Evolutionary conservation across 345 rosid species (phyloP), one percentile per base, ranked within the genome.

Genomic region (Barbarea vulgaris): DNA sequence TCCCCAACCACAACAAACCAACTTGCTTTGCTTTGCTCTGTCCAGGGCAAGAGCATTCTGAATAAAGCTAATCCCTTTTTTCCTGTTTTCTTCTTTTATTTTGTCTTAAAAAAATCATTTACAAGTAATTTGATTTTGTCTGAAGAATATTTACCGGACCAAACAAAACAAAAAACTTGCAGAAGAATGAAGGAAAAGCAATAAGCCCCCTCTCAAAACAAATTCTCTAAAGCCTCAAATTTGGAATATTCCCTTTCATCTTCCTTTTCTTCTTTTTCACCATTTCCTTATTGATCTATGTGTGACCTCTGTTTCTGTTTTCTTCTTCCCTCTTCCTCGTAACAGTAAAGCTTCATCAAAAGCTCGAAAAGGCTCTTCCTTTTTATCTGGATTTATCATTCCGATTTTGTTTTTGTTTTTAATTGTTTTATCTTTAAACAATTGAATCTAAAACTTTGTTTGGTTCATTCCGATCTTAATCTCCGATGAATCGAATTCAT

Each of bases 1-100:
- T 80, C 81, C 78, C 76, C 67, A 76, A 69, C 69, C 81, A 80
- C 75, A 84, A 80, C 79, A 79, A 74, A 72, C 84, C 77, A 75
- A 81, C 77, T 72, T 57, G 81, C 73, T 72, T 65, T 1, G 73
- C 57, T 65, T 50, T 71, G 54, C 22, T 71, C 59, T 65, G 76
- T 65, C 73, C 73, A 66, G 73, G 62, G 34, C 72, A 71, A 57
- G 72, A 77, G 72, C 80, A 69, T 79, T 73, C 71, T 65, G 12
- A n/a, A 22, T 47, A 72, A 80, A 54, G 68, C 63, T n/a, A 69
- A 31, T 61, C 62, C 47, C 24, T 47, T 21, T 57, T 57, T 13
- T n/a, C n/a, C 31, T 46, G 27, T 55, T 31, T 28, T 30, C 51
- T 47, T 52, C 73, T 36, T 27, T 46, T 7, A 15, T 13, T 15